Conservation (phyloP, 495 filamentous ascomycete genomes). For the Trichoderma reesei region DNA sequence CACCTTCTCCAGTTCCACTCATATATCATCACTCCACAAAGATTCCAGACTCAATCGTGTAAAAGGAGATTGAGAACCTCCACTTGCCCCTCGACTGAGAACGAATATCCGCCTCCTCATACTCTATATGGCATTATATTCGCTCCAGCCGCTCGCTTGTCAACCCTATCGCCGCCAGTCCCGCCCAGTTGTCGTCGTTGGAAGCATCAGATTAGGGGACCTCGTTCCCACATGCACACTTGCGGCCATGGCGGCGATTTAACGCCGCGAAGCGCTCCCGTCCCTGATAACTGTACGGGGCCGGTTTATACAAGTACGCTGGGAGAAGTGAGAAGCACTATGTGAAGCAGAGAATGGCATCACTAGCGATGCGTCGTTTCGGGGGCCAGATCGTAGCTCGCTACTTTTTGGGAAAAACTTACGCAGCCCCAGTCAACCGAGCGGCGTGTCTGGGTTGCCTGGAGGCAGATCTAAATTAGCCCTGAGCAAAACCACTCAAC, state of each 20-base stretch:
- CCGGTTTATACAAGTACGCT: neutral
- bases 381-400: neutral
- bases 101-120: neutral
- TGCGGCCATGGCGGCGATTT: neutral
- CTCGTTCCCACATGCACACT: neutral
- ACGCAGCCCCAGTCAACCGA: conserved; percentile 2
- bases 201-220: neutral
- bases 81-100: neutral
- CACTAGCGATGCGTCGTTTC: neutral
- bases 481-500: neutral
- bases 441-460: neutral
- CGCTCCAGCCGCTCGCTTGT: neutral
- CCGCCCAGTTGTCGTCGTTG: neutral
- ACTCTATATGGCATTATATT: neutral
- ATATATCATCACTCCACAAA: neutral
- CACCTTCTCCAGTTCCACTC: too few relatives aligned
- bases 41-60: neutral
- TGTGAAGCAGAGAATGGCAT: too few relatives aligned
- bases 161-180: neutral
- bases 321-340: neutral
- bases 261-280: neutral
- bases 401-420: conserved; percentile 3
- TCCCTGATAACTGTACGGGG: neutral
- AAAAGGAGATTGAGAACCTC: neutral
- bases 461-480: conserved; percentile 2